These are phyloP conservation scores for Vitis rupestris DNA, from an alignment of 164 flowering plant species.

Conservation along the genomic window DNA sequence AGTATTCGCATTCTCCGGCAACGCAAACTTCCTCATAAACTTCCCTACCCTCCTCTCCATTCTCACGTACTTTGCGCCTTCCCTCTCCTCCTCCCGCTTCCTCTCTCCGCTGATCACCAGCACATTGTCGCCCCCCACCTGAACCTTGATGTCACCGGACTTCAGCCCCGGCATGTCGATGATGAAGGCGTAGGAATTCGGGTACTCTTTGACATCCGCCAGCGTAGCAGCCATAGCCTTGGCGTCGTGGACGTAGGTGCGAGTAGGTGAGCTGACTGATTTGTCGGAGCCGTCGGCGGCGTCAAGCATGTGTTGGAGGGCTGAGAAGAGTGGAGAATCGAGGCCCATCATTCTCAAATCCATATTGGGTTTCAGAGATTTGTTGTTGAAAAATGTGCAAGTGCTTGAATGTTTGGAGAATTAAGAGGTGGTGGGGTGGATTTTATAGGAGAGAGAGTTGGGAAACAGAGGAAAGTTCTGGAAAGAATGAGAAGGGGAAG, in stretches of 20 bases:
- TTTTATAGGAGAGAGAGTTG: not conserved
- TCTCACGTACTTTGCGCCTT: constrained; percentile 49
- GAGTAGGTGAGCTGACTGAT: constrained; percentile 25
- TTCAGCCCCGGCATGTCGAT: constrained; percentile 44
- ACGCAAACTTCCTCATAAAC: constrained; percentile 55
- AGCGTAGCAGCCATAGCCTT: constrained; percentile 57
- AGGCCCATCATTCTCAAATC: no score
- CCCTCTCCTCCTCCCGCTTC: constrained; percentile 42
- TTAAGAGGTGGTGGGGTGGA: no score
- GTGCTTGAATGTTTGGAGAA: no score
- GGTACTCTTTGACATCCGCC: constrained; percentile 31
- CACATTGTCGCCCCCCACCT: constrained; percentile 38
- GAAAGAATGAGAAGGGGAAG: no score
- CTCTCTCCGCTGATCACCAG: constrained; percentile 36
- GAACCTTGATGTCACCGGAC: constrained; percentile 32
- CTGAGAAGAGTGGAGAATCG: no score
- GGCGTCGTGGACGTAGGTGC: constrained; percentile 58
- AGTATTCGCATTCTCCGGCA: constrained; percentile 57
- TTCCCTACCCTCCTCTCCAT: constrained; percentile 69
- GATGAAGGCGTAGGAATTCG: constrained; percentile 25
- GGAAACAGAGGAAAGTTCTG: no score
- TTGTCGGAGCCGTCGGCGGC: constrained; percentile 11
- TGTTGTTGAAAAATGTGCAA: no score
- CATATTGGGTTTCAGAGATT: no score
- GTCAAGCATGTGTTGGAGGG: constrained; percentile 35